Evolutionary conservation across 202 grass and related monocot genomes (phyloP).

Genomic region (Saccharum hybrid): DNA sequence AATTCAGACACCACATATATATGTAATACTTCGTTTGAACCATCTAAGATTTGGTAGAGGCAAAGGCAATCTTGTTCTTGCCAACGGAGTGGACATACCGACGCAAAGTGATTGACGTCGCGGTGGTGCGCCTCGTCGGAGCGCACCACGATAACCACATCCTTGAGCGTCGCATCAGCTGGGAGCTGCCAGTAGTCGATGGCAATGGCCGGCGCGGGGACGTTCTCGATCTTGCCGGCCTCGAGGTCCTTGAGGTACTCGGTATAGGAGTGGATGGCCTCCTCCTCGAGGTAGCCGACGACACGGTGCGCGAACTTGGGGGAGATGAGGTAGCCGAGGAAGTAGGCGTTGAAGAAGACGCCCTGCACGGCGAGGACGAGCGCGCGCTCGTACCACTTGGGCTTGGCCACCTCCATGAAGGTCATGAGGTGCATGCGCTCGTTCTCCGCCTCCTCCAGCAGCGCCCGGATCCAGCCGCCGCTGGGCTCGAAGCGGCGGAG

Average conservation of each 20-base stretch:
- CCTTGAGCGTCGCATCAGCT: conserved; percentile 73
- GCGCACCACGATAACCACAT: conserved; percentile 70
- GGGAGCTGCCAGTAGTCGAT: conserved; percentile 94
- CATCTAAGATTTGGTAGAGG: neutral
- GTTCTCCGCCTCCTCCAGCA: conserved; percentile 94
- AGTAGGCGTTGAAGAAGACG: conserved; percentile 96
- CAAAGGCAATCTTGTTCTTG: neutral
- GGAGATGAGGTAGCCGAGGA: conserved; percentile 79
- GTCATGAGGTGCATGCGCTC: conserved; percentile 99
- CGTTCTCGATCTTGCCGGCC: conserved; percentile 75
- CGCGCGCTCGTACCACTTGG: conserved; percentile 86
- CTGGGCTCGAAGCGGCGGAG: conserved; percentile 87
- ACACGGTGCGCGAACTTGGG: conserved; percentile 87
- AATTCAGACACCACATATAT: conserved; percentile 28
- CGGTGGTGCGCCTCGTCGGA: conserved; percentile 87
- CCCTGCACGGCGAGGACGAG: conserved; percentile 86
- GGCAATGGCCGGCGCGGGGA: conserved; percentile 78
- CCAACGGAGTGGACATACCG: conserved; percentile 40
- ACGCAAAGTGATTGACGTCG: conserved; percentile 82
- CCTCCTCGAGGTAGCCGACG: conserved; percentile 90
- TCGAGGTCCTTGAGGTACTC: conserved; percentile 80
- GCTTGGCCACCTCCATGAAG: conserved; percentile 88
- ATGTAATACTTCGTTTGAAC: neutral
- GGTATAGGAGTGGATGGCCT: conserved; percentile 90
- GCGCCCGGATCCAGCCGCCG: conserved; percentile 81